Evolutionary conservation across 257 asterid genomes (phyloP).

Genomic region (Capsicum chinense): DNA sequence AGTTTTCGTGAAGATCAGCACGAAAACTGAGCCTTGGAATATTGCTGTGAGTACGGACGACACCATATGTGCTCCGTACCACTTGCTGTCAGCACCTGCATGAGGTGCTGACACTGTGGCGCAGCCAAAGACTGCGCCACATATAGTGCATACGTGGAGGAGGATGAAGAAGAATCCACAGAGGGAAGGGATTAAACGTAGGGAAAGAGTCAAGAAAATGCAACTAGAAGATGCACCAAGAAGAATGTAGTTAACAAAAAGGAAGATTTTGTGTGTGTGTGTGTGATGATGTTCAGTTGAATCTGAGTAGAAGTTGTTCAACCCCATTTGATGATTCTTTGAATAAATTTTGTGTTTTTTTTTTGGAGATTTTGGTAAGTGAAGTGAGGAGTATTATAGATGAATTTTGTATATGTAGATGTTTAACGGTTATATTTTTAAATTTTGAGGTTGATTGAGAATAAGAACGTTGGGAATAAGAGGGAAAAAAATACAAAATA

Average conservation of each 20-base stretch:
- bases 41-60: constrained; percentile 84
- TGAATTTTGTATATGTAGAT: constrained; percentile 4
- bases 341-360: neutral
- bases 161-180: constrained; percentile 51
- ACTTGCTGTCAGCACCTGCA: constrained; percentile 41
- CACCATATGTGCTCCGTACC: constrained; percentile 92
- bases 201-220: constrained; percentile 55
- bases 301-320: neutral
- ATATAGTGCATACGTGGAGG: constrained; percentile 49
- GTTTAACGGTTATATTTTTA: constrained; percentile 19
- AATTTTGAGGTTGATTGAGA: neutral
- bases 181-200: constrained; percentile 52
- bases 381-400: neutral
- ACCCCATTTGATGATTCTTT: neutral
- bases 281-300: neutral
- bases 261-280: constrained; percentile 41
- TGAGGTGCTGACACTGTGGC: constrained; percentile 56
- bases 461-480: neutral
- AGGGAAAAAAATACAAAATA: neutral
- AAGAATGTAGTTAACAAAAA: constrained; percentile 46
- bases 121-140: constrained; percentile 55
- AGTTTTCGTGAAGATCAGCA: constrained; percentile 77
- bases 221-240: constrained; percentile 55
- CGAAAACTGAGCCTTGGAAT: constrained; percentile 88
- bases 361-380: neutral